Evolutionary conservation across 75 land plant species (phyloP).

Genomic region (Cryptomeria japonica): DNA sequence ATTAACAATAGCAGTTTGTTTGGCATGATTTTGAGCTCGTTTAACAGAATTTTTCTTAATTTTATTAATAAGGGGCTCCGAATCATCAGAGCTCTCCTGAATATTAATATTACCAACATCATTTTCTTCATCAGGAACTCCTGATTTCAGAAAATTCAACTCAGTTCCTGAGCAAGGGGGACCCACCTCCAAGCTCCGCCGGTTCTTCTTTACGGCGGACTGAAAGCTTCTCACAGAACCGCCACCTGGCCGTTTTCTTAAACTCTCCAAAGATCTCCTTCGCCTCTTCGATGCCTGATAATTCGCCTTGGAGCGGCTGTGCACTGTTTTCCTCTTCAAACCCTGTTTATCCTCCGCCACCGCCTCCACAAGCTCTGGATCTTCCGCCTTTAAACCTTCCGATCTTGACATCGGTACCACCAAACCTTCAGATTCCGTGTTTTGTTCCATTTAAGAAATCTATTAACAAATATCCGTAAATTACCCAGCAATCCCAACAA

Average conservation of each 20-base stretch:
- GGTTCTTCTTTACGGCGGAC: neutral
- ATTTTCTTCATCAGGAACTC: neutral
- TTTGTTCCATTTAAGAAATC: slow-evolving; percentile 5
- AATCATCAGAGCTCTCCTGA: slow-evolving; percentile 11
- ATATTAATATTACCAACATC: neutral
- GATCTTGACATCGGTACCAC: slow-evolving; percentile 14
- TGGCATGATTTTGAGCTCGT: slow-evolving; percentile 4
- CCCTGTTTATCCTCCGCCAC: neutral
- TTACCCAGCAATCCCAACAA: neutral
- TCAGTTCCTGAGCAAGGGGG: neutral
- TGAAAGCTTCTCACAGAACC: neutral
- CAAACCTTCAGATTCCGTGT: slow-evolving; percentile 10
- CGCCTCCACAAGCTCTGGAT: neutral
- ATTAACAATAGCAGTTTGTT: neutral
- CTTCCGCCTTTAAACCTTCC: slow-evolving; percentile 6
- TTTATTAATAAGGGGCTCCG: slow-evolving; percentile 5
- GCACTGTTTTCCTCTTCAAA: slow-evolving; percentile 1
- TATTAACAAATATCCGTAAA: neutral
- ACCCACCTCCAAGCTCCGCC: neutral
- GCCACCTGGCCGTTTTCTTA: neutral
- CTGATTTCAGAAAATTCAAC: neutral
- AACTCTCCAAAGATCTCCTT: neutral
- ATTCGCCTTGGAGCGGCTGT: neutral
- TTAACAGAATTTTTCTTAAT: slow-evolving; percentile 6
- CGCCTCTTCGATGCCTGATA: neutral